These are phyloP conservation scores for Sarocladium kiliense DNA, from an alignment of 2,329 filamentous ascomycete species.

Conservation along the genomic window DNA sequence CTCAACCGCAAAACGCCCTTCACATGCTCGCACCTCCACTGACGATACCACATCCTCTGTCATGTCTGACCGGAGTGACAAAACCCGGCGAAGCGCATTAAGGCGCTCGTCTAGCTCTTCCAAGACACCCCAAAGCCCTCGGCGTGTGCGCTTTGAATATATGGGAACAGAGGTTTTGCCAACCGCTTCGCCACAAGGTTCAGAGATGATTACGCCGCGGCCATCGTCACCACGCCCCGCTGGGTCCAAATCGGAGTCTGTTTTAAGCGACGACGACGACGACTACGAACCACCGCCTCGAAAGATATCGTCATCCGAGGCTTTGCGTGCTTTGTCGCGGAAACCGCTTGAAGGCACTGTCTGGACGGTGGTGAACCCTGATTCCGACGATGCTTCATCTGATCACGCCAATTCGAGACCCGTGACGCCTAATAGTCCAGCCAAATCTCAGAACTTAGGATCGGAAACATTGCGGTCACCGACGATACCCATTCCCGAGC, in stretches of 20 bases:
- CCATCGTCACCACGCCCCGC: slow-evolving; percentile 18
- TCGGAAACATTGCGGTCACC: slow-evolving; percentile 15
- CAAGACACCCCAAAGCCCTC: slow-evolving; percentile 47
- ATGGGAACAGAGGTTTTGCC: slow-evolving; percentile 56
- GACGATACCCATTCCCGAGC: slow-evolving; percentile 13
- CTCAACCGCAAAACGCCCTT: slow-evolving; percentile 20
- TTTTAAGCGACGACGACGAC: slow-evolving; percentile 25
- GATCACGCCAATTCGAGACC: slow-evolving; percentile 15
- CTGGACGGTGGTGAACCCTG: slow-evolving; percentile 44
- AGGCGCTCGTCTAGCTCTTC: slow-evolving; percentile 50
- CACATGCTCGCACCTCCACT: slow-evolving; percentile 34
- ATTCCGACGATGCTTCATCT: slow-evolving; percentile 20
- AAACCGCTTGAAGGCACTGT: slow-evolving; percentile 42
- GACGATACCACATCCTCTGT: slow-evolving; percentile 46
- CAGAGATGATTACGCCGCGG: slow-evolving; percentile 25
- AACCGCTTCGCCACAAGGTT: slow-evolving; percentile 47
- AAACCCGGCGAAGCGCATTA: slow-evolving; percentile 49
- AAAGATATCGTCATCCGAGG: slow-evolving; percentile 52
- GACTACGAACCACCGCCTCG: slow-evolving; percentile 40
- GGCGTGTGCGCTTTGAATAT: slow-evolving; percentile 58
- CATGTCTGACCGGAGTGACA: slow-evolving; percentile 48
- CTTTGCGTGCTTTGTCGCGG: slow-evolving; percentile 46
- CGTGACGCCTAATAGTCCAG: slow-evolving; percentile 9
- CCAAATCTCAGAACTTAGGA: not conserved
- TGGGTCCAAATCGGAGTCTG: slow-evolving; percentile 19